phyloP scores from a whole-genome alignment of 2,329 filamentous ascomycete genomes.

The Diaporthe humulicola region DNA sequence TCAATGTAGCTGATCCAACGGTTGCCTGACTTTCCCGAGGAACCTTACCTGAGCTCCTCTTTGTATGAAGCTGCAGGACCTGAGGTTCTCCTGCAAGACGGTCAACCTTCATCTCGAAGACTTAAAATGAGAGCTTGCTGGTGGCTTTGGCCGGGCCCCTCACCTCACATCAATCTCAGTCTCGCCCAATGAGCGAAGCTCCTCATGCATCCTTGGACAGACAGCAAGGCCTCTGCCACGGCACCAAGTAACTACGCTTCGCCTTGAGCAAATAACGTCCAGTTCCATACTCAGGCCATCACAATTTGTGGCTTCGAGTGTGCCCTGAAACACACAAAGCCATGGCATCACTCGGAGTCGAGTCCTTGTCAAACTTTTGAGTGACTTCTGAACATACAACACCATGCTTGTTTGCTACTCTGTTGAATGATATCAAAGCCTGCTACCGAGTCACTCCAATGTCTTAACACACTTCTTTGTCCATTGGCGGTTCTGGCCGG shows the following conservation, averaged over 20 bases:
- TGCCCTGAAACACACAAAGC: background rate
- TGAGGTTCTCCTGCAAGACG: background rate
- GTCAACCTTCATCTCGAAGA: background rate
- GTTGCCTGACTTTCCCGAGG: background rate
- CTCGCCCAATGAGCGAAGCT: background rate
- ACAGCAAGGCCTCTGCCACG: background rate
- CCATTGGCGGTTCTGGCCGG: background rate
- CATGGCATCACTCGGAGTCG: background rate
- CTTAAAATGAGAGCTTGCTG: background rate
- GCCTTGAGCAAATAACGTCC: background rate
- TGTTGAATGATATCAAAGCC: background rate
- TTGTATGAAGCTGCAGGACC: background rate
- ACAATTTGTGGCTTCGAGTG: background rate
- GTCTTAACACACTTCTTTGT: background rate
- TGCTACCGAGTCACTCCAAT: conserved; percentile 3
- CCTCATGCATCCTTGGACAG: background rate
- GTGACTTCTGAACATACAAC: background rate
- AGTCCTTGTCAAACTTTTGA: background rate
- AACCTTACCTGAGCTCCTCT: background rate
- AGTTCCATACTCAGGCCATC: background rate
- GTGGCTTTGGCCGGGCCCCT: background rate
- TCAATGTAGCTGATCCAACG: background rate
- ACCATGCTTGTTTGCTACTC: background rate
- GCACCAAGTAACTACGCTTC: background rate
- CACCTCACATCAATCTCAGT: background rate